Percentiles rank a stretch among this genome's conserved stretches.
phyloP scores from a whole-genome alignment of 345 rosid genomes.

The Boechera stricta region DNA sequence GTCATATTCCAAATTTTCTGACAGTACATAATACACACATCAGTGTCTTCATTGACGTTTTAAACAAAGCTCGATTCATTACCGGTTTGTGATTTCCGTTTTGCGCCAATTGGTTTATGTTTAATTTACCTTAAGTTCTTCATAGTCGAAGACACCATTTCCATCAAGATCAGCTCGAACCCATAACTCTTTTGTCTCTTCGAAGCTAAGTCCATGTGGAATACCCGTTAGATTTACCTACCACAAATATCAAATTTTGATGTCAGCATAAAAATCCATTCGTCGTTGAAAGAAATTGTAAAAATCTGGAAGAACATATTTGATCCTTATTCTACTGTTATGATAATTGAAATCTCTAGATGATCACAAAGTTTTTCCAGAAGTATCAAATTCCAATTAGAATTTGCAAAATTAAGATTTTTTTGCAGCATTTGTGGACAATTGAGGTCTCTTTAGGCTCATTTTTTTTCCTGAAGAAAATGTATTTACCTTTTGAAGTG shows the following conservation, averaged over 20 bases:
- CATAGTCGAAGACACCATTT: slow-evolving; percentile 65
- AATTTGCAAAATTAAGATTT: slow-evolving; percentile 3
- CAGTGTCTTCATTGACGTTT: neutral
- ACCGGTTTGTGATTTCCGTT: neutral
- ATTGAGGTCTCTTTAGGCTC: neutral
- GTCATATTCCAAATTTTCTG: slow-evolving; percentile 55
- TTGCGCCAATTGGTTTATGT: neutral
- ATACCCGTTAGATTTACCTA: slow-evolving; percentile 66
- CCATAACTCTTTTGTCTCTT: slow-evolving; percentile 71
- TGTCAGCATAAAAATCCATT: slow-evolving; percentile 9
- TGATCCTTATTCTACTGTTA: neutral
- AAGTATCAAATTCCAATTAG: neutral
- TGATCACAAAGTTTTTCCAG: neutral
- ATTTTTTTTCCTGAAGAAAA: neutral
- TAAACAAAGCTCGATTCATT: neutral
- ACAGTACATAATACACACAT: slow-evolving; percentile 5
- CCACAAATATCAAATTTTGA: slow-evolving; percentile 11
- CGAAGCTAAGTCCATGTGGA: slow-evolving; percentile 66
- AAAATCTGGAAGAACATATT: neutral
- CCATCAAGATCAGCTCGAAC: slow-evolving; percentile 61
- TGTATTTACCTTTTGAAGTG: slow-evolving; percentile 61
- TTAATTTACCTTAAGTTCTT: slow-evolving; percentile 62
- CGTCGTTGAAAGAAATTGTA: neutral
- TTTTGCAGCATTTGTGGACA: slow-evolving; percentile 12
- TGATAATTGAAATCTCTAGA: neutral